Conservation (phyloP, 805 yeast species). For the Candida multigemmis region DNA sequence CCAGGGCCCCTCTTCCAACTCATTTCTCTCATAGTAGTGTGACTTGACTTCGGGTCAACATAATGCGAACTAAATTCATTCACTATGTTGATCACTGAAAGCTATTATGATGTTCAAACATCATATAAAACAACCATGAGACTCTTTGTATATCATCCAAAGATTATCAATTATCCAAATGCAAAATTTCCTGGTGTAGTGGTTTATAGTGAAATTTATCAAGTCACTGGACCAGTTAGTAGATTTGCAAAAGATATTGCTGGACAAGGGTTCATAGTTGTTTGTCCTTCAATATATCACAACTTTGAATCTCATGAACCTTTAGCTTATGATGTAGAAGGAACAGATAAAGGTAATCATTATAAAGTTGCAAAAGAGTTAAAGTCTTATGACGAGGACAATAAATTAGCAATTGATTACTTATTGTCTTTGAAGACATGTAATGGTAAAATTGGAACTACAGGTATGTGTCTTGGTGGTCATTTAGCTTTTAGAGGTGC, state of each 20-base stretch:
- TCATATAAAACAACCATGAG: conserved; percentile 61
- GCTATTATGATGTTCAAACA: conserved; percentile 55
- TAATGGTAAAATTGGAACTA: conserved; percentile 67
- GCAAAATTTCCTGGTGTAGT: conserved; percentile 78
- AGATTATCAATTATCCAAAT: conserved; percentile 60
- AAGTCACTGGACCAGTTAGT: conserved; percentile 73
- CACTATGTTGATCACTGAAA: conserved; percentile 60
- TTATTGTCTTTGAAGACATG: conserved; percentile 49
- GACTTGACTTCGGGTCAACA: conserved; percentile 1
- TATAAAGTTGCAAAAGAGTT: conserved; percentile 61
- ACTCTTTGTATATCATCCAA: conserved; percentile 58
- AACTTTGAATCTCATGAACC: conserved; percentile 59
- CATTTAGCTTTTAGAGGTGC: conserved; percentile 69
- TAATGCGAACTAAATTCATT: not conserved
- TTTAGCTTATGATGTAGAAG: conserved; percentile 59
- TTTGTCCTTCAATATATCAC: conserved; percentile 75
- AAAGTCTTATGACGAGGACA: conserved; percentile 71
- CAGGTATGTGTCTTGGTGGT: conserved; percentile 86
- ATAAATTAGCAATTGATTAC: conserved; percentile 53
- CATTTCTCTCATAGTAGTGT: conserved; percentile 1
- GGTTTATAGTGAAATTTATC: conserved; percentile 74
- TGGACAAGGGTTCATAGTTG: conserved; percentile 69
- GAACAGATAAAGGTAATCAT: conserved; percentile 67
- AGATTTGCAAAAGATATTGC: conserved; percentile 74
- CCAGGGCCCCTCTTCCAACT: too few species aligned